Evolutionary conservation across 345 rosid genomes (phyloP).

Genomic region (Raphanus raphanistrum): DNA sequence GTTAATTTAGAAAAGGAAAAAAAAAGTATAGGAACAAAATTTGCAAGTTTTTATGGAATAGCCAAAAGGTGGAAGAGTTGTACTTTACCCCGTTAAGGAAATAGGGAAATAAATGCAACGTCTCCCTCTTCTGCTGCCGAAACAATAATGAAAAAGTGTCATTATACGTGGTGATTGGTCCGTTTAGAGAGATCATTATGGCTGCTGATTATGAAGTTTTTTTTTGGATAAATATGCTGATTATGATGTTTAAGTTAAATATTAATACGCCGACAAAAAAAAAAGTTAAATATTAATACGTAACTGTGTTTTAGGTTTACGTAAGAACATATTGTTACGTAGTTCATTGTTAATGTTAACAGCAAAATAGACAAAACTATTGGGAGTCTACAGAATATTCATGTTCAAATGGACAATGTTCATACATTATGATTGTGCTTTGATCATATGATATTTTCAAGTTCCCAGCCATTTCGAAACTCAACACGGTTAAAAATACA

Average conservation of each 20-base stretch:
- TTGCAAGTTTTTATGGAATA: constrained; percentile 11
- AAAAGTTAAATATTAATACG: too few relatives aligned
- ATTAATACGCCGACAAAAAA: too few relatives aligned
- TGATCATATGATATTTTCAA: neutral
- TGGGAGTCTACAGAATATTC: neutral
- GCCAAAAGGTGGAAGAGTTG: constrained; percentile 13
- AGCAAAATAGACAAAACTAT: too few relatives aligned
- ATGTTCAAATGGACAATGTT: neutral
- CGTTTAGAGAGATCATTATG: too few relatives aligned
- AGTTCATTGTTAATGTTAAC: too few relatives aligned
- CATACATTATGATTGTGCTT: neutral
- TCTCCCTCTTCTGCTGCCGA: constrained; percentile 34
- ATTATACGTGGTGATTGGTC: too few relatives aligned
- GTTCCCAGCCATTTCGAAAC: neutral
- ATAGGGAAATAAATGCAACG: neutral
- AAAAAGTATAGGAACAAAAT: neutral
- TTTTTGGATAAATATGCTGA: too few relatives aligned
- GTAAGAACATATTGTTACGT: too few relatives aligned
- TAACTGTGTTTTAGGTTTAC: too few relatives aligned
- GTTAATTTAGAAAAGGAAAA: too few relatives aligned
- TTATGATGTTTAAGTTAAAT: too few relatives aligned
- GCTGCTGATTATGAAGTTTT: too few relatives aligned
- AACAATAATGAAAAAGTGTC: constrained; percentile 41
- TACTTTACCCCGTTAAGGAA: neutral
- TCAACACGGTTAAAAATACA: neutral